Evolutionary conservation across 2,329 filamentous ascomycete genomes (phyloP), one percentile per base, ranked within the genome.

Genomic region (Fusarium nurragi): DNA sequence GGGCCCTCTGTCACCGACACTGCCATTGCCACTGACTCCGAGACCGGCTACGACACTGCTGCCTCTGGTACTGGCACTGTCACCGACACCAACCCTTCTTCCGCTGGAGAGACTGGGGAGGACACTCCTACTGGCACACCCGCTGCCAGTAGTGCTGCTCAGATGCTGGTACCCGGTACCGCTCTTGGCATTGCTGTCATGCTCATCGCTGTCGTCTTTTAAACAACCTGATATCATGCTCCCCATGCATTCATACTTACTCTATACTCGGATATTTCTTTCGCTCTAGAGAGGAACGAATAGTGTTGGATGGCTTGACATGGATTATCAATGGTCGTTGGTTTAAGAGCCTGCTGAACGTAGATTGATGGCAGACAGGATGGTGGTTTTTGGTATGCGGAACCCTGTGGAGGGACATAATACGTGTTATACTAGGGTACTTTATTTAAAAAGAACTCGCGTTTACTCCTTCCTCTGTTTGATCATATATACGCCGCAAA

Each of bases 131-230:
- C 73, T 19, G 62, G 71, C 23, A 72, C 70, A 22, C 69, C 69
- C 28, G 71, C 73, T 25, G 67, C 75, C 23, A 76, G 74, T 12
- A 75, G 71, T n/a, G 76, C 71, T 22, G 74, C 70, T 26, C 57
- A 64, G n/a, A 60, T 65, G 32, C 60, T 67, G 39, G 41, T 66
- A 44, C 64, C 70, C 7, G 65, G 61, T n/a, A 66, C 68, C 5
- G 52, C 64, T 36, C 47, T 76, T 28, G 74, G 70, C 38, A 47
- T 69, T 25, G 73, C 62, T 22, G 69, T 65, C 64, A 52, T 77
- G 46, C 60, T 71, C 37, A 55, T 70, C 38, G 71, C 66, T 28
- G 57, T 62, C 38, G 49, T 76, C 56, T 53, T 75, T 47, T 77
- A 68, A 71, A 30, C 19, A 64, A 16, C 41, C 28, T 48, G 41